Evolutionary conservation across 352 stramenopile species (phyloP).

Genomic region (Pythium angustatum): DNA sequence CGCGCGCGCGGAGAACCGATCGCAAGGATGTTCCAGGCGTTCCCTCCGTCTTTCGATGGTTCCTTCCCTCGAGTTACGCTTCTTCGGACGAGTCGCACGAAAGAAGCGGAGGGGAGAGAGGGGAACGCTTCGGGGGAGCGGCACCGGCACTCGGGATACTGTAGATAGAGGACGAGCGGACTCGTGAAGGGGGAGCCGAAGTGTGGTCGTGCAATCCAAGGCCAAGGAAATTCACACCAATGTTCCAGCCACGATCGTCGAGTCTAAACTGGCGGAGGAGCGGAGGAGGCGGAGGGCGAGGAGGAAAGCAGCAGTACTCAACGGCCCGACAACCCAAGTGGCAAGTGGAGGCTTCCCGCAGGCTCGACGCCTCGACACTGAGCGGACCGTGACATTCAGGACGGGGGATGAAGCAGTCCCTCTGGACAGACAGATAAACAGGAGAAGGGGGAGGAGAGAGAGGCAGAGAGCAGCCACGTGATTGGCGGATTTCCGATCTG

Average conservation of each 20-base stretch:
- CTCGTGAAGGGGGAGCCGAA: conserved; percentile 1
- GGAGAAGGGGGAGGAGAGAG: conserved; percentile 7
- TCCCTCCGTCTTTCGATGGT: conserved; percentile 1
- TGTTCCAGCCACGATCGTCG: neutral
- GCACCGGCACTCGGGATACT: too few species aligned
- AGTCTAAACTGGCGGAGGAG: conserved; percentile 4
- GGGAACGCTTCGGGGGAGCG: neutral
- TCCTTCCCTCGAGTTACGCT: neutral
- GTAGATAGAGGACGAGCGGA: neutral
- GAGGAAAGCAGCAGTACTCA: neutral
- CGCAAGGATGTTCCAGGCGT: neutral
- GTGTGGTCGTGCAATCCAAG: conserved; percentile 9
- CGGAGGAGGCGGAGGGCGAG: neutral
- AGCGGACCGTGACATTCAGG: neutral
- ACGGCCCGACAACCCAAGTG: conserved; percentile 3
- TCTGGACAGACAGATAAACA: conserved; percentile 6
- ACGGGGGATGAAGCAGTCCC: neutral
- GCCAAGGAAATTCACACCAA: neutral
- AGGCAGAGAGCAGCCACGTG: neutral
- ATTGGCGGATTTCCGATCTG: neutral
- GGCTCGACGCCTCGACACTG: conserved; percentile 5
- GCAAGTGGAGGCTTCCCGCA: conserved; percentile 10
- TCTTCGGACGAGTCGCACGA: conserved; percentile 3
- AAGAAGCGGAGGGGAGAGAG: neutral
- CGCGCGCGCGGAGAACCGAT: neutral